Evolutionary conservation across 164 flowering plant species (phyloP), one percentile per base, ranked within the genome.

Genomic region (Liquidambar formosana): DNA sequence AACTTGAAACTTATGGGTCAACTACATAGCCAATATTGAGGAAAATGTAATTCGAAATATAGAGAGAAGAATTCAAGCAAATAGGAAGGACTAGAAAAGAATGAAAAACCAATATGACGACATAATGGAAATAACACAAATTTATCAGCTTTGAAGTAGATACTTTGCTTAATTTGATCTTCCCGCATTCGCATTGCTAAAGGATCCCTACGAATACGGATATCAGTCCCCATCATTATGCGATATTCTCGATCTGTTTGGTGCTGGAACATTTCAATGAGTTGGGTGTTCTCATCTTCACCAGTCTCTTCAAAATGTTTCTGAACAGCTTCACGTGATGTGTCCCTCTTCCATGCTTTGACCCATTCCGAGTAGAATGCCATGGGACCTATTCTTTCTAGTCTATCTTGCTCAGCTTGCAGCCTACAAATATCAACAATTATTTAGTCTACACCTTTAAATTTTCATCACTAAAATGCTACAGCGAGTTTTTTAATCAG

Each of bases 351-450:
- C 99, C 99, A 95, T 67, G 89, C 97, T 78, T 80, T 76, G 57
- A 95, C 97, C 99, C 99, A 95, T 79, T 92, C 94, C n/a, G 97
- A 92, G 72, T 95, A 95, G 77, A 87, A 95, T 51, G 97, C 97
- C 2, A 95, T 67, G 26, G 99, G 93, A 61, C 99, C 99, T 22
- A 80, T 68, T 65, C 51, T 79, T 76, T 83, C 83, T 70, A 90
- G 76, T 77, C 85, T 88, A 71, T 87, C 91, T 53, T 78, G 77
- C 74, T 94, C 99, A 63, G 86, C 89, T 79, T 81, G 78, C 58
- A 94, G 82, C 80, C 98, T 94, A 68, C 56, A 75, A 38, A 16
- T n/a, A 45, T 16, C 27, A 63, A 23, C 27, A 51, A 41, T 4
- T 13, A 44, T n/a, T 14, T 13, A 57, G 14, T 19, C n/a, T 16